These are phyloP conservation scores for Podaxis carcinomalis DNA, from an alignment of 768 basidiomycete genomes.

Conservation along the genomic window DNA sequence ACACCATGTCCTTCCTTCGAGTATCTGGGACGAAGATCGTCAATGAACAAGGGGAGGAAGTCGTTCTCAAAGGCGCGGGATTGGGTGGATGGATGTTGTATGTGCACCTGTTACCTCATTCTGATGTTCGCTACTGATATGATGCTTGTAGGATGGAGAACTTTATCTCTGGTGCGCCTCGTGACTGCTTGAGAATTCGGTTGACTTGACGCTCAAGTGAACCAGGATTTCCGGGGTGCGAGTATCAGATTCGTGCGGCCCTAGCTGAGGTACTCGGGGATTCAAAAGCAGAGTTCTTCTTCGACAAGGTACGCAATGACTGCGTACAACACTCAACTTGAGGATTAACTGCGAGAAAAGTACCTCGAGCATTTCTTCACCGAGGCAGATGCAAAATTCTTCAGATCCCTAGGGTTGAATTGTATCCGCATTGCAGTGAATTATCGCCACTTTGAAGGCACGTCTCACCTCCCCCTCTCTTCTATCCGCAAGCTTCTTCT, in stretches of 20 bases:
- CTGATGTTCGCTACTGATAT: conserved; percentile 7
- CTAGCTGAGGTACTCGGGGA: conserved; percentile 62
- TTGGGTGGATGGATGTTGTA: conserved; percentile 86
- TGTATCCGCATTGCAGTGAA: conserved; percentile 75
- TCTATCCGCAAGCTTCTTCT: background rate
- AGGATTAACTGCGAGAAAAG: conserved; percentile 26
- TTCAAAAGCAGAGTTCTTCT: conserved; percentile 73
- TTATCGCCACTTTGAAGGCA: conserved; percentile 69
- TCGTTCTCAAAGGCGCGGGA: conserved; percentile 70
- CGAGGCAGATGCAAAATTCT: conserved; percentile 71
- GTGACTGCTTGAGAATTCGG: background rate
- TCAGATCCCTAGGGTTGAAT: conserved; percentile 75
- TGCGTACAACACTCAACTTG: background rate
- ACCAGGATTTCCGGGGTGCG: conserved; percentile 74
- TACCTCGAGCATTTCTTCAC: conserved; percentile 84
- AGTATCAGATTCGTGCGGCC: conserved; percentile 71
- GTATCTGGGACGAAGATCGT: conserved; percentile 59
- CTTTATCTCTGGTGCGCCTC: conserved; percentile 56
- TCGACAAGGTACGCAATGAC: conserved; percentile 58
- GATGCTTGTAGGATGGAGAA: conserved; percentile 59
- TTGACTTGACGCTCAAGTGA: background rate
- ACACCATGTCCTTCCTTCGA: conserved; percentile 47
- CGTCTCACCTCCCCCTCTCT: background rate
- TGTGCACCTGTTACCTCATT: conserved; percentile 34
- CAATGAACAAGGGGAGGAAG: conserved; percentile 49